Evolutionary conservation across 352 stramenopile species (phyloP).

Genomic region (Phytophthora sojae): DNA sequence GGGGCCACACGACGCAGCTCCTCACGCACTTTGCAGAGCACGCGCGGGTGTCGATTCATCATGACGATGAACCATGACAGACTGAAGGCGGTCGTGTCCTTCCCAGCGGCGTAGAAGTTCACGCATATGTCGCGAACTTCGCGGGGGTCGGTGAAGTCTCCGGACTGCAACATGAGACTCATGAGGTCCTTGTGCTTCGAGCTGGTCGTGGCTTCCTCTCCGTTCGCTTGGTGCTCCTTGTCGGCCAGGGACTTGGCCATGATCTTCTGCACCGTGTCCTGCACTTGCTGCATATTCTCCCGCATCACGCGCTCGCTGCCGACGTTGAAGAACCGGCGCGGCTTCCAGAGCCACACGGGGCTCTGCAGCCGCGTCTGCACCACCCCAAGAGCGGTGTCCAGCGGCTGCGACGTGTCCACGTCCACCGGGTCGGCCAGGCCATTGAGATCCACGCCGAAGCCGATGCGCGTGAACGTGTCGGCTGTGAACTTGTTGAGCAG

Average conservation of each 20-base stretch:
- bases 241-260: constrained; percentile 32
- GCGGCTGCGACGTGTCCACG: constrained; percentile 13
- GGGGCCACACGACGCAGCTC: constrained; percentile 45
- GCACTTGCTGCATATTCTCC: constrained; percentile 34
- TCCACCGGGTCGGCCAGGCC: constrained; percentile 36
- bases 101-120: constrained; percentile 72
- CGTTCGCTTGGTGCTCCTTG: constrained; percentile 6
- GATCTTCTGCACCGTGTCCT: constrained; percentile 41
- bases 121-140: constrained; percentile 73
- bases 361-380: constrained; percentile 41
- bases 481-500: constrained; percentile 58
- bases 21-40: constrained; percentile 47
- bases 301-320: constrained; percentile 37
- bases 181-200: constrained; percentile 41
- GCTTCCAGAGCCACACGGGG: constrained; percentile 50
- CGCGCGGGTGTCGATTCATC: constrained; percentile 55
- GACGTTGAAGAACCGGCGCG: constrained; percentile 39
- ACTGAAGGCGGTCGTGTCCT: constrained; percentile 70
- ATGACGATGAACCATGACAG: constrained; percentile 78
- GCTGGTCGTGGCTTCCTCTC: not conserved
- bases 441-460: constrained; percentile 65
- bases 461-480: constrained; percentile 67
- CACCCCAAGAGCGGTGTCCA: constrained; percentile 34
- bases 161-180: constrained; percentile 50
- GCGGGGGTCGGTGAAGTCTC: constrained; percentile 30